These are phyloP conservation scores for Cornus florida DNA, from an alignment of 148 eudicot species.

Conservation along the genomic window DNA sequence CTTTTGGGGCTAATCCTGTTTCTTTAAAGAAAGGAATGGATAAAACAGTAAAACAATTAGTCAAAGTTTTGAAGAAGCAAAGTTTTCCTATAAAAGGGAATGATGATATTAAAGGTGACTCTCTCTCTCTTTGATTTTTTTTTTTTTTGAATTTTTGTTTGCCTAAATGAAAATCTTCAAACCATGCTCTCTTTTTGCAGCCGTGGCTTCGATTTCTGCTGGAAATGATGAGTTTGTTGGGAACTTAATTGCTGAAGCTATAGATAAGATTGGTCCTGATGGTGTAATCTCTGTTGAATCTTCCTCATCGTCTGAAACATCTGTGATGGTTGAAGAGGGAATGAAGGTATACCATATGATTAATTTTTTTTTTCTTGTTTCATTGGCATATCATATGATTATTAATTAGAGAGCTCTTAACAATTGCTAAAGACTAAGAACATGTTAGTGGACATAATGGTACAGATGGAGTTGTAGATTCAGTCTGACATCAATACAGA, in stretches of 20 bases:
- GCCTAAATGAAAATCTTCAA: not conserved
- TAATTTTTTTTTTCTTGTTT: not conserved
- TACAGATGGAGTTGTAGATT: not conserved
- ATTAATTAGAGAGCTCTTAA: too few species aligned
- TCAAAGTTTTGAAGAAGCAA: slow-evolving; percentile 57
- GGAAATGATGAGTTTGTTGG: slow-evolving; percentile 95
- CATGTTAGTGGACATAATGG: not conserved
- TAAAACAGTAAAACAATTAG: slow-evolving; percentile 65
- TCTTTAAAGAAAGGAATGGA: slow-evolving; percentile 87
- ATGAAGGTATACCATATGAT: slow-evolving; percentile 66
- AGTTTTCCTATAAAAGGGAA: slow-evolving; percentile 62
- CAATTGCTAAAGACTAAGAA: too few species aligned
- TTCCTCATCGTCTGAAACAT: slow-evolving; percentile 75
- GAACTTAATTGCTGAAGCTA: slow-evolving; percentile 75
- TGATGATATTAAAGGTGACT: slow-evolving; percentile 70
- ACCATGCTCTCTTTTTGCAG: slow-evolving; percentile 36
- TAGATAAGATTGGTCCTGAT: slow-evolving; percentile 78
- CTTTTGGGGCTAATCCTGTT: slow-evolving; percentile 80
- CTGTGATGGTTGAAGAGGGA: slow-evolving; percentile 80
- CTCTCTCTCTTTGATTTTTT: not conserved
- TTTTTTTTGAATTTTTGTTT: not conserved
- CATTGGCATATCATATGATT: not conserved
- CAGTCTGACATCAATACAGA: not conserved
- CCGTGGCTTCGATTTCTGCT: slow-evolving; percentile 82
- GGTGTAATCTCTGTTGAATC: slow-evolving; percentile 77